These are phyloP conservation scores for Aspergillus brasiliensis DNA, from an alignment of 2,329 filamentous ascomycete species.

Conservation along the genomic window DNA sequence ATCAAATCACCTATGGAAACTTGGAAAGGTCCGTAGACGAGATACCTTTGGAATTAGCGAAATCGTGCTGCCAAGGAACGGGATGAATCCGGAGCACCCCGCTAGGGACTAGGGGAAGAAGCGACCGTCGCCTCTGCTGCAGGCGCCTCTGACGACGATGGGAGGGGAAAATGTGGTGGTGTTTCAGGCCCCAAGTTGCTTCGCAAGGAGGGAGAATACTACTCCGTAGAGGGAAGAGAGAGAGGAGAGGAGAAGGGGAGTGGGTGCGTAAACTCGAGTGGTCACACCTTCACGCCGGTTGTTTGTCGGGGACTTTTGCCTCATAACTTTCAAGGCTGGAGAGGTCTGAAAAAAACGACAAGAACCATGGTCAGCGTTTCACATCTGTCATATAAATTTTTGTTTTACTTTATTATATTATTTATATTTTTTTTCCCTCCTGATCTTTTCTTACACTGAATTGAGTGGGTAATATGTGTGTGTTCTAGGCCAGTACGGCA, in stretches of 20 bases:
- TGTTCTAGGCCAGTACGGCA: neutral
- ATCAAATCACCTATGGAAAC: neutral
- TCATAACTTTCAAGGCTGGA: neutral
- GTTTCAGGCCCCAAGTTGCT: slow-evolving; percentile 1
- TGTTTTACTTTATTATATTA: too few relatives aligned
- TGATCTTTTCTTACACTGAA: neutral
- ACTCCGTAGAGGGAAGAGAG: neutral
- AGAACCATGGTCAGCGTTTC: neutral
- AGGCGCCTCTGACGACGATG: slow-evolving; percentile 9
- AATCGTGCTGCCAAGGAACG: neutral
- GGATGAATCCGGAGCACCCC: neutral
- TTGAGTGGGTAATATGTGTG: neutral
- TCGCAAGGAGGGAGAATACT: neutral
- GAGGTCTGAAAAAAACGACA: neutral
- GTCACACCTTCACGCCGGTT: neutral
- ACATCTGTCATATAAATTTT: neutral
- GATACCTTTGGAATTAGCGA: neutral
- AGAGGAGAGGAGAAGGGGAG: neutral
- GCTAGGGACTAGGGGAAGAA: neutral
- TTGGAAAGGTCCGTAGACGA: too few relatives aligned
- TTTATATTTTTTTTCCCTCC: neutral
- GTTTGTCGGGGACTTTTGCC: neutral
- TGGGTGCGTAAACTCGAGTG: too few relatives aligned
- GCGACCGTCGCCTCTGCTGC: neutral
- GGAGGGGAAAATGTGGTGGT: neutral